A percentile compares a stretch with the other conserved stretches of the same genome.
These are phyloP conservation scores for Globisporangium yorkense DNA, from an alignment of 352 stramenopile genomes.

Conservation along the genomic window DNA sequence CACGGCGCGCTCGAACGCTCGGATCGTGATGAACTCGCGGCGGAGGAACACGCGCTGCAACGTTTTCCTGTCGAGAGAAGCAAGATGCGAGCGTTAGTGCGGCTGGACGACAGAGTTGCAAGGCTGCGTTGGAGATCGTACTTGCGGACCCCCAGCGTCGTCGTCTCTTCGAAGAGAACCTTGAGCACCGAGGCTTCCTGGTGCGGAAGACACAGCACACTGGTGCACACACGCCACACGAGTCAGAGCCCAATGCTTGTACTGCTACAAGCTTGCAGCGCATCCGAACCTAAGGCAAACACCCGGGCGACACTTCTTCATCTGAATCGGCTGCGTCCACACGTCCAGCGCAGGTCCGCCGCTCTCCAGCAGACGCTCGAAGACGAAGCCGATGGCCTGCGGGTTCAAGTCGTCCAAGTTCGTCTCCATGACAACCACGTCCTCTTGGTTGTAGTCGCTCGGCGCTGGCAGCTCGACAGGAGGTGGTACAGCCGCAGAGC, in stretches of 20 bases:
- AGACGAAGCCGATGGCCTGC: conserved; percentile 76
- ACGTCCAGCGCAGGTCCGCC: conserved; percentile 71
- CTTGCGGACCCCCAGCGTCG: conserved; percentile 85
- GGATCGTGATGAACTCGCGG: conserved; percentile 43
- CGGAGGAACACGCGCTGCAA: conserved; percentile 54
- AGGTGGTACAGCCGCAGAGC: not conserved
- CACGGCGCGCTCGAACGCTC: conserved; percentile 36
- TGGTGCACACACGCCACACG: conserved; percentile 7
- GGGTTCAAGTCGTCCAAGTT: conserved; percentile 91
- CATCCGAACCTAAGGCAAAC: conserved; percentile 54
- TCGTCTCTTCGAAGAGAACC: conserved; percentile 78
- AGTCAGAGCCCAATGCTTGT: not conserved
- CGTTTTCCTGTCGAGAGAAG: conserved; percentile 23
- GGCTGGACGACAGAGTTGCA: not conserved
- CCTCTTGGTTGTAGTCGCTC: conserved; percentile 7
- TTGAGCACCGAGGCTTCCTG: conserved; percentile 49
- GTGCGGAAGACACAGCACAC: conserved; percentile 65
- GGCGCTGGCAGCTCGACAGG: not conserved
- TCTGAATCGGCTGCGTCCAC: conserved; percentile 86
- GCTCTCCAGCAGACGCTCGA: conserved; percentile 50
- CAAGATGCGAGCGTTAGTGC: not conserved
- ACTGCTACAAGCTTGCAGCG: not conserved
- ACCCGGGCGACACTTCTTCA: conserved; percentile 89
- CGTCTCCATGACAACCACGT: conserved; percentile 80
- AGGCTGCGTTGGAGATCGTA: conserved; percentile 14